These are phyloP conservation scores for Dendrobium chrysotoxum DNA, from an alignment of 106 monocot genomes.

Conservation along the genomic window DNA sequence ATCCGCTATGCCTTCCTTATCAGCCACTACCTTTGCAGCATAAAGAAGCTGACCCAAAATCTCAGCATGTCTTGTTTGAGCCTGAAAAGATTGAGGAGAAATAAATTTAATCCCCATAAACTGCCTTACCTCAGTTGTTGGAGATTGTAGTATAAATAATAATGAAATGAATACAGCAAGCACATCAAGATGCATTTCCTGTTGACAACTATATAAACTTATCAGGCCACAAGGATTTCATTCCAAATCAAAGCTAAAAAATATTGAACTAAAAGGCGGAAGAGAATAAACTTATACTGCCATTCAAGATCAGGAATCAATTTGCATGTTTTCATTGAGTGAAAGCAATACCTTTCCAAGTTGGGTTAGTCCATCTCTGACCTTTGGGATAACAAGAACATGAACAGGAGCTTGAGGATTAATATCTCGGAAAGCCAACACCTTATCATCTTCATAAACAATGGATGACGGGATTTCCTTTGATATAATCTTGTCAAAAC, in stretches of 20 bases:
- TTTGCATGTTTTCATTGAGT: background rate
- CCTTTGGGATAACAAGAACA: conserved; percentile 83
- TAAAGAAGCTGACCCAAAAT: conserved; percentile 86
- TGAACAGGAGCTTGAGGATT: conserved; percentile 95
- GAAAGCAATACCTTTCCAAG: conserved; percentile 69
- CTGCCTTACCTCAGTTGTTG: background rate
- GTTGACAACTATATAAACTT: background rate
- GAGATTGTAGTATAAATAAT: background rate
- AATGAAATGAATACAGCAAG: no score
- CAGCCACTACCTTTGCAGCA: conserved; percentile 76
- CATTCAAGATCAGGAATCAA: background rate
- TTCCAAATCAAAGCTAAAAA: background rate
- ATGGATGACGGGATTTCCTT: conserved; percentile 84
- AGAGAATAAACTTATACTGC: background rate
- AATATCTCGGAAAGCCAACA: conserved; percentile 85
- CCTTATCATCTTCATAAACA: conserved; percentile 90
- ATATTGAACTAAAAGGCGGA: background rate
- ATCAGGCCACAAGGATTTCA: background rate
- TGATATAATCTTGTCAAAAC: conserved; percentile 95
- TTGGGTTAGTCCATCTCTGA: conserved; percentile 79
- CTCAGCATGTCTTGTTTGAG: conserved; percentile 64
- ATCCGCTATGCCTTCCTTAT: conserved; percentile 82
- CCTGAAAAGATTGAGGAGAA: conserved; percentile 28
- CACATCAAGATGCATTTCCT: no score
- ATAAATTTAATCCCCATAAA: background rate